A percentile compares a stretch with the other conserved stretches of the same genome.
These are phyloP conservation scores for Drosera spatulata DNA, from an alignment of 179 eudicot genomes.

Conservation along the genomic window DNA sequence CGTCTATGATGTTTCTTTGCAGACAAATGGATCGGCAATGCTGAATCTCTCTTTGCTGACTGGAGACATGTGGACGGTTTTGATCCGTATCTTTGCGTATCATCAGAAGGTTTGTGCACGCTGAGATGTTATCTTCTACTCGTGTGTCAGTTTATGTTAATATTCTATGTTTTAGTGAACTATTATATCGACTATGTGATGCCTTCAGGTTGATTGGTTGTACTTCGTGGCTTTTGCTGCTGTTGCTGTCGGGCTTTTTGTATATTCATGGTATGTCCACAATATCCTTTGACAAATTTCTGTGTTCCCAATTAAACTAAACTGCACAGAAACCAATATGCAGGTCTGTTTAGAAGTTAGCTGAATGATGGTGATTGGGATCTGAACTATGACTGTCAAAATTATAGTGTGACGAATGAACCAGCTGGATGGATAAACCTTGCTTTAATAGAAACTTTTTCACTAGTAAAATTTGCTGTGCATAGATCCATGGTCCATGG, in stretches of 20 bases:
- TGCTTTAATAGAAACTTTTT: too few relatives aligned
- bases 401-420: too few relatives aligned
- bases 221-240: slow-evolving; percentile 64
- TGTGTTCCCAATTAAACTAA: background rate
- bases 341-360: background rate
- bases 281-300: background rate
- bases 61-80: slow-evolving; percentile 87
- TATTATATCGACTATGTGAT: slow-evolving; percentile 10
- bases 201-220: slow-evolving; percentile 81
- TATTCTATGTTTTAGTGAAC: background rate
- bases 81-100: slow-evolving; percentile 73
- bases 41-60: slow-evolving; percentile 70
- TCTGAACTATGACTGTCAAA: too few relatives aligned
- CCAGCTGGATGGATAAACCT: too few relatives aligned
- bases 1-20: slow-evolving; percentile 10
- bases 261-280: slow-evolving; percentile 60
- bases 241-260: slow-evolving; percentile 53
- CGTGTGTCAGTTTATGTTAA: background rate
- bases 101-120: slow-evolving; percentile 46
- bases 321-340: background rate
- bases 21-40: slow-evolving; percentile 83
- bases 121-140: background rate
- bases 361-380: too few relatives aligned
- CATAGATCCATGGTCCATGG: too few relatives aligned
- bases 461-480: too few relatives aligned